Conservation (phyloP, 768 basidiomycete species). For the Pulveroboletus ravenelii region DNA sequence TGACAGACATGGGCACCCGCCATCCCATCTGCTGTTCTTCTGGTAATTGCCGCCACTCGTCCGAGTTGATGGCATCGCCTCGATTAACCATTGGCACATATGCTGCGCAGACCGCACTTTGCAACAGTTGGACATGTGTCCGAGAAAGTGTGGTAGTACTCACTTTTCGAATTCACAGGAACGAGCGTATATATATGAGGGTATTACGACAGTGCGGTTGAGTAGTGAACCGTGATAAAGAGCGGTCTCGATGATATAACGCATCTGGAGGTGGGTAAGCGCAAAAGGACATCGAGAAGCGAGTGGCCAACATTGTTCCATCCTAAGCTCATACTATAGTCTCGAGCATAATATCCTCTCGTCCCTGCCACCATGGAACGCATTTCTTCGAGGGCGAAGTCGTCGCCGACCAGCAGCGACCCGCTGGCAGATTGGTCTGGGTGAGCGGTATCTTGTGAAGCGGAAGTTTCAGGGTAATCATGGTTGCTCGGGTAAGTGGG, state of each 20-base stretch:
- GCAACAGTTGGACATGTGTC: neutral
- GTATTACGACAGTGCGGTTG: conserved; percentile 41
- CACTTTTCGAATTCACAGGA: conserved; percentile 35
- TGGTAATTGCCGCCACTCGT: conserved; percentile 40
- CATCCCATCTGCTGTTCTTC: conserved; percentile 34
- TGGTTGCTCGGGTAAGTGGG: neutral
- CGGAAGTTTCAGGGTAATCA: neutral
- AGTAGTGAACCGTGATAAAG: conserved; percentile 40
- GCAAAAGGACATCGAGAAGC: neutral
- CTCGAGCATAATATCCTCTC: conserved; percentile 41
- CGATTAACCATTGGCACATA: conserved; percentile 43
- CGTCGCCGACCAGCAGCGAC: conserved; percentile 15
- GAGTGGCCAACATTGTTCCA: conserved; percentile 42
- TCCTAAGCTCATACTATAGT: conserved; percentile 41
- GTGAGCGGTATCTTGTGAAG: neutral
- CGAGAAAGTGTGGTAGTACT: neutral
- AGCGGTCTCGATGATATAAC: conserved; percentile 45
- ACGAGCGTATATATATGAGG: conserved; percentile 44
- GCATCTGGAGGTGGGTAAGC: conserved; percentile 31
- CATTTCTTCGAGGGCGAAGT: conserved; percentile 31
- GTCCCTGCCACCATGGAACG: conserved; percentile 33
- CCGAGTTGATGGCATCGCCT: conserved; percentile 37
- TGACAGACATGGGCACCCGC: conserved; percentile 33
- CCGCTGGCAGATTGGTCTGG: neutral
- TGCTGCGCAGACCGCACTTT: conserved; percentile 36